Percentiles rank a stretch among this genome's conserved stretches.
Conservation (phyloP, 1,284 basidiomycete species). For the Sparassis latifolia region DNA sequence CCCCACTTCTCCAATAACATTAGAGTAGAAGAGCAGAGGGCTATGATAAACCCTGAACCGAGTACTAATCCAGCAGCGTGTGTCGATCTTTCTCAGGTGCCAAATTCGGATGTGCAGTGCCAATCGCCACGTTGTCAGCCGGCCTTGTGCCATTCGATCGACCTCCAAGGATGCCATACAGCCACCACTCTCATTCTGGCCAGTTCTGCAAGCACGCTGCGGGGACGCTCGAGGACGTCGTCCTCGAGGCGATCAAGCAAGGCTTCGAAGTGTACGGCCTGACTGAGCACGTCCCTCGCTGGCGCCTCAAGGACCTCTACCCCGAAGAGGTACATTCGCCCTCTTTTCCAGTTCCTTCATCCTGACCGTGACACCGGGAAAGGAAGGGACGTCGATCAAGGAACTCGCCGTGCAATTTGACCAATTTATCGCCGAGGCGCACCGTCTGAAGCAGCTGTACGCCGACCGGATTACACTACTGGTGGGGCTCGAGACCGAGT, state of each 20-base stretch:
- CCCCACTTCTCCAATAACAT: too few species aligned
- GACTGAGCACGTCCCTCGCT: constrained; percentile 93
- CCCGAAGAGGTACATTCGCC: constrained; percentile 80
- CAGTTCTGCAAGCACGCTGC: constrained; percentile 92
- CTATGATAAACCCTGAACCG: too few species aligned
- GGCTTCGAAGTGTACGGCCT: constrained; percentile 84
- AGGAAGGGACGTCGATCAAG: constrained; percentile 45
- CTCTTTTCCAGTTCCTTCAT: background rate
- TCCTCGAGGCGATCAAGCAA: constrained; percentile 70
- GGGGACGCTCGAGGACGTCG: constrained; percentile 74
- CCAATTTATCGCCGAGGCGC: constrained; percentile 70
- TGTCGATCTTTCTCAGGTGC: too few species aligned
- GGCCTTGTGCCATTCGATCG: too few species aligned
- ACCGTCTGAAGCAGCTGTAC: constrained; percentile 60
- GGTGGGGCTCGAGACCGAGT: constrained; percentile 92
- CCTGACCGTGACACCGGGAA: constrained; percentile 1
- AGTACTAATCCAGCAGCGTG: too few species aligned
- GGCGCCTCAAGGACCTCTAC: constrained; percentile 77
- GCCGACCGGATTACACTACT: constrained; percentile 66
- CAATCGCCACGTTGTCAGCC: too few species aligned
- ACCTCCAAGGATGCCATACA: constrained; percentile 62
- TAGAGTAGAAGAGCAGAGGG: too few species aligned
- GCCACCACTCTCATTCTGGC: constrained; percentile 94
- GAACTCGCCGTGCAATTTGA: constrained; percentile 56
- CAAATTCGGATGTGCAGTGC: too few species aligned